phyloP scores from a whole-genome alignment of 495 filamentous ascomycete species.

The Aspergillus wentii region DNA sequence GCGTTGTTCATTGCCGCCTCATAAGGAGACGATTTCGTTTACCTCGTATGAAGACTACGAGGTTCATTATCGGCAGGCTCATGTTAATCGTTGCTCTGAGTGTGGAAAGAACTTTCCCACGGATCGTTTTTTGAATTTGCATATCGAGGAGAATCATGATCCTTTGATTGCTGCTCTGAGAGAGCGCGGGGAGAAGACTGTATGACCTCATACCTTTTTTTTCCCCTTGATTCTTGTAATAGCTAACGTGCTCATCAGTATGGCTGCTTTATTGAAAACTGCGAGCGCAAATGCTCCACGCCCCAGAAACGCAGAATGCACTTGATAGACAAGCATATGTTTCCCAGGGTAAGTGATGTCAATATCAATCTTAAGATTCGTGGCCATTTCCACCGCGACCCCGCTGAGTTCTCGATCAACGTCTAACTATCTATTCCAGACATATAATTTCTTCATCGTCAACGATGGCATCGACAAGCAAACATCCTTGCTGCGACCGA shows the following conservation, averaged over 20 bases:
- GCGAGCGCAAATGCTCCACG: conserved; percentile 79
- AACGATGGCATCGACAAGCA: conserved; percentile 84
- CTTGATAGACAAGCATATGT: conserved; percentile 90
- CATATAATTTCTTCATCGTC: conserved; percentile 86
- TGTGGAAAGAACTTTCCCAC: conserved; percentile 78
- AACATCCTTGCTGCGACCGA: conserved; percentile 63
- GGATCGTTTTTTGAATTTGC: conserved; percentile 65
- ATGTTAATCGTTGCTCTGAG: conserved; percentile 79
- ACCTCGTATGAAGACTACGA: conserved; percentile 78
- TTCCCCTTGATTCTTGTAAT: background rate
- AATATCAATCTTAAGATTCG: too few species aligned
- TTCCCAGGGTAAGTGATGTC: conserved; percentile 56
- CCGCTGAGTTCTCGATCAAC: background rate
- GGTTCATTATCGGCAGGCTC: conserved; percentile 72
- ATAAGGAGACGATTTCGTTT: conserved; percentile 64
- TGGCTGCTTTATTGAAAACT: conserved; percentile 82
- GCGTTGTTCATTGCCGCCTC: conserved; percentile 77
- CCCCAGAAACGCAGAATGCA: conserved; percentile 81
- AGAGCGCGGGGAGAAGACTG: conserved; percentile 81
- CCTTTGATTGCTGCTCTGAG: conserved; percentile 62
- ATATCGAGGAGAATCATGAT: conserved; percentile 93
- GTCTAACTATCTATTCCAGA: conserved; percentile 29
- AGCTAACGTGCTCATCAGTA: conserved; percentile 47
- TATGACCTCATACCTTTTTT: conserved; percentile 35
- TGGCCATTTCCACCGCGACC: background rate